phyloP scores from a whole-genome alignment of 257 asterid genomes.

The Ophiorrhiza pumila region DNA sequence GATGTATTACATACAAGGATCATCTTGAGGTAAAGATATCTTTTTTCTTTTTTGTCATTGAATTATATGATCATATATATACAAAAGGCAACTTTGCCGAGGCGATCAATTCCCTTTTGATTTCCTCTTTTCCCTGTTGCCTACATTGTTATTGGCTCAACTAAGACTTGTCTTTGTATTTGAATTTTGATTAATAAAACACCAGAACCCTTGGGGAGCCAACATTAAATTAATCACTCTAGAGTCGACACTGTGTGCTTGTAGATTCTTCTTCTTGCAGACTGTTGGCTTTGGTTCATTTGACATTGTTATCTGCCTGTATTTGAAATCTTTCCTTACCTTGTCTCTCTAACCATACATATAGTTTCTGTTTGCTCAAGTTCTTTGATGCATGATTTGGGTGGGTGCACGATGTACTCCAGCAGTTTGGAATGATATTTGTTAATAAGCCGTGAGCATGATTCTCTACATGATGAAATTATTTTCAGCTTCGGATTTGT shows the following conservation, averaged over 20 bases:
- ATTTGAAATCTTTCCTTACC: background rate
- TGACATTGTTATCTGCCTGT: background rate
- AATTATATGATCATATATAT: background rate
- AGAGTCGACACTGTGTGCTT: too few relatives aligned
- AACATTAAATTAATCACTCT: background rate
- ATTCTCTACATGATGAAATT: constrained; percentile 20
- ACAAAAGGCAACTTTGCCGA: constrained; percentile 64
- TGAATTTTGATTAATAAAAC: constrained; percentile 11
- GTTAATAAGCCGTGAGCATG: background rate
- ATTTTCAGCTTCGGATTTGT: constrained; percentile 14
- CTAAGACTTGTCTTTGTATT: constrained; percentile 10
- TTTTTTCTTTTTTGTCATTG: too few relatives aligned
- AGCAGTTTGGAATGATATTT: background rate
- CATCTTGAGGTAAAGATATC: too few relatives aligned
- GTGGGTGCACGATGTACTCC: background rate
- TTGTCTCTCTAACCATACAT: background rate
- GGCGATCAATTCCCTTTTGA: constrained; percentile 35
- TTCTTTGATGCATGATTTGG: background rate
- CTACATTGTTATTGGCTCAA: constrained; percentile 30
- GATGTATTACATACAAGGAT: background rate
- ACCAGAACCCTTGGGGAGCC: constrained; percentile 13
- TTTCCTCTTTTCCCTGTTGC: constrained; percentile 86
- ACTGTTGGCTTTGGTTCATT: background rate
- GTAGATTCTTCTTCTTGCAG: too few relatives aligned
- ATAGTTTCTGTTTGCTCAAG: background rate